Percentiles rank a stretch among this genome's conserved stretches.
Conservation (phyloP, 768 basidiomycete species). For the Mycena kentingensis region DNA sequence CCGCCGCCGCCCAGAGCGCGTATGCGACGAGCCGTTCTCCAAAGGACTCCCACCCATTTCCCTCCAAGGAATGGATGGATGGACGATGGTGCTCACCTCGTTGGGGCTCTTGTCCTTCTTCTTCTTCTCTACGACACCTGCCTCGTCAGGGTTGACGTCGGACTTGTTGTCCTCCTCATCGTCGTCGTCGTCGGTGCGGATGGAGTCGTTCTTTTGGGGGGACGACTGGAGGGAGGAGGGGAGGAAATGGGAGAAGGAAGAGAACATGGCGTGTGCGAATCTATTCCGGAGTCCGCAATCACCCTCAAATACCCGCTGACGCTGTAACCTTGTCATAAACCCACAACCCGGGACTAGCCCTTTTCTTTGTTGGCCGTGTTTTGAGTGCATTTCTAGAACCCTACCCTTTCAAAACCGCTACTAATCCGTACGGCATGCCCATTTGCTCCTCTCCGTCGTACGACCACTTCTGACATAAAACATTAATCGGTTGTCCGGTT, state of each 20-base stretch:
- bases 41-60: background rate
- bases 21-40: background rate
- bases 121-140: slow-evolving; percentile 39
- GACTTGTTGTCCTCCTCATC: slow-evolving; percentile 27
- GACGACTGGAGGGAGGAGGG: slow-evolving; percentile 47
- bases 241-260: slow-evolving; percentile 52
- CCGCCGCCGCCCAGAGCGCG: too few relatives aligned
- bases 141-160: slow-evolving; percentile 27
- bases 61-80: background rate
- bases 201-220: slow-evolving; percentile 26
- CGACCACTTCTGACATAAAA: too few relatives aligned
- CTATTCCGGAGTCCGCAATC: slow-evolving; percentile 29
- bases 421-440: too few relatives aligned
- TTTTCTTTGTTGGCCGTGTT: too few relatives aligned
- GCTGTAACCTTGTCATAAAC: too few relatives aligned
- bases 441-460: too few relatives aligned
- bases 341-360: too few relatives aligned
- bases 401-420: too few relatives aligned
- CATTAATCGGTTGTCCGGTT: too few relatives aligned
- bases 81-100: slow-evolving; percentile 42
- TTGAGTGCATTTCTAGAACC: too few relatives aligned
- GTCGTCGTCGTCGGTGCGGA: slow-evolving; percentile 35
- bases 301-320: too few relatives aligned
- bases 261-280: slow-evolving; percentile 57
- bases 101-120: slow-evolving; percentile 50